Evolutionary conservation across 2,329 filamentous ascomycete species (phyloP).

Genomic region (Fusarium sp.): DNA sequence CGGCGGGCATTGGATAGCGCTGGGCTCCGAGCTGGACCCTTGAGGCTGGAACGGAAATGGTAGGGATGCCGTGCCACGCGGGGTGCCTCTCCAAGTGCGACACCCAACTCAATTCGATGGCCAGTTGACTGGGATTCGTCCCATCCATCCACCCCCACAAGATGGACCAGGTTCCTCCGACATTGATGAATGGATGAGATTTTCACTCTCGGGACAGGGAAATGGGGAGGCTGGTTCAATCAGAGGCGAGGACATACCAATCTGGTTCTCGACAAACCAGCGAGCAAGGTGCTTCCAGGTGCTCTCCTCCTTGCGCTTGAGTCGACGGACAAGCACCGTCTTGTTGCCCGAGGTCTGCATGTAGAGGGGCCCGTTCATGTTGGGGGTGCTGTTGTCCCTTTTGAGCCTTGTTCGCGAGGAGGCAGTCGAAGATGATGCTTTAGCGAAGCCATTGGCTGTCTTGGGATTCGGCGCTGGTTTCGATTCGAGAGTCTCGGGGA

Average conservation of each 20-base stretch:
- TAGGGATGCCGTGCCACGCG: conserved; percentile 39
- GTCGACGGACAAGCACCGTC: conserved; percentile 62
- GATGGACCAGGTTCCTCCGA: neutral
- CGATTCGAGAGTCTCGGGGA: conserved; percentile 2
- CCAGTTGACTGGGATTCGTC: conserved; percentile 18
- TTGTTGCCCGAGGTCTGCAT: conserved; percentile 62
- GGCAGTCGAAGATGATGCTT: conserved; percentile 34
- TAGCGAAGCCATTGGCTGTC: conserved; percentile 26
- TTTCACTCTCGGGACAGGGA: neutral
- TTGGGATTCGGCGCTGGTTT: neutral
- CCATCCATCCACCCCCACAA: conserved; percentile 18
- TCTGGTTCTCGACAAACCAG: conserved; percentile 81
- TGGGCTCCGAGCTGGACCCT: conserved; percentile 14
- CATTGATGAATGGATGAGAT: conserved; percentile 1
- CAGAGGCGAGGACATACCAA: conserved; percentile 64
- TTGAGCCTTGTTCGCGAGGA: conserved; percentile 44
- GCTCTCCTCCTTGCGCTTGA: conserved; percentile 68
- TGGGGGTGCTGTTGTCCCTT: conserved; percentile 48
- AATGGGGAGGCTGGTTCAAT: conserved; percentile 16
- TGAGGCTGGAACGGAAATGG: conserved; percentile 16
- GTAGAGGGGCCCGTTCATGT: conserved; percentile 65
- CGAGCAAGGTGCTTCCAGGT: conserved; percentile 66
- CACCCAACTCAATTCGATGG: conserved; percentile 12
- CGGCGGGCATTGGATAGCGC: conserved; percentile 24
- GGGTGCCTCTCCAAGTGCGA: conserved; percentile 33